These are phyloP conservation scores for Xerocomus nothofagi DNA, from an alignment of 1,284 basidiomycete species.

Conservation along the genomic window DNA sequence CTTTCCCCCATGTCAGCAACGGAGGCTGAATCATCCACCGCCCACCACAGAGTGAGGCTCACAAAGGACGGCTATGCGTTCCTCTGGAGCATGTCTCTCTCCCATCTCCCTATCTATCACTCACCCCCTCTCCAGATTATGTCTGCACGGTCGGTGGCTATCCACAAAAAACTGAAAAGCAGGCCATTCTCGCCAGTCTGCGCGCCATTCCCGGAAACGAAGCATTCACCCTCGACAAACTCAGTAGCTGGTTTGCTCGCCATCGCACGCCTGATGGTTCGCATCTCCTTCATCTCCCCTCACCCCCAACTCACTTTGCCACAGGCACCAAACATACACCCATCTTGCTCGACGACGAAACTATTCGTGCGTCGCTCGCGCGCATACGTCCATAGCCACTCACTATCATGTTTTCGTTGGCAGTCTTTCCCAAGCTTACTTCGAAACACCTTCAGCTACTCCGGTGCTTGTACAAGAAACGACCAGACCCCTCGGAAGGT, in stretches of 20 bases:
- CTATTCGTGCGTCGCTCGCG: constrained; percentile 20
- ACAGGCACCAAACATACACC: background rate
- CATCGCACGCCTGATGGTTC: constrained; percentile 17
- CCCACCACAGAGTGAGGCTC: constrained; percentile 2
- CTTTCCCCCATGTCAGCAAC: background rate
- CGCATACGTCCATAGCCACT: background rate
- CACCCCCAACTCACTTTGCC: background rate
- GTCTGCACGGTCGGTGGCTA: constrained; percentile 12
- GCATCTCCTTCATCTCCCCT: background rate
- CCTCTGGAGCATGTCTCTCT: constrained; percentile 14
- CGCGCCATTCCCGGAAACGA: constrained; percentile 28
- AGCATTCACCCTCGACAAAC: constrained; percentile 16
- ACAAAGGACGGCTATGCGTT: constrained; percentile 14
- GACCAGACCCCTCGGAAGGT: constrained; percentile 18
- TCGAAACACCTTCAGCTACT: constrained; percentile 26
- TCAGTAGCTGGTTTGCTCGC: constrained; percentile 27
- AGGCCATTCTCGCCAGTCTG: constrained; percentile 14
- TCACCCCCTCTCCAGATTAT: constrained; percentile 18
- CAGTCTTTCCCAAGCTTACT: constrained; percentile 32
- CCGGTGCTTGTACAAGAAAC: constrained; percentile 20
- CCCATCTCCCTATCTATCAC: too few relatives aligned
- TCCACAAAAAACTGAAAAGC: constrained; percentile 20
- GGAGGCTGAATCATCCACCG: constrained; percentile 5
- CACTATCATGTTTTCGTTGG: background rate
- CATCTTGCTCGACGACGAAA: constrained; percentile 25